These are phyloP conservation scores for Hypoxylon sp. DNA, from an alignment of 2,329 filamentous ascomycete genomes.

Conservation along the genomic window DNA sequence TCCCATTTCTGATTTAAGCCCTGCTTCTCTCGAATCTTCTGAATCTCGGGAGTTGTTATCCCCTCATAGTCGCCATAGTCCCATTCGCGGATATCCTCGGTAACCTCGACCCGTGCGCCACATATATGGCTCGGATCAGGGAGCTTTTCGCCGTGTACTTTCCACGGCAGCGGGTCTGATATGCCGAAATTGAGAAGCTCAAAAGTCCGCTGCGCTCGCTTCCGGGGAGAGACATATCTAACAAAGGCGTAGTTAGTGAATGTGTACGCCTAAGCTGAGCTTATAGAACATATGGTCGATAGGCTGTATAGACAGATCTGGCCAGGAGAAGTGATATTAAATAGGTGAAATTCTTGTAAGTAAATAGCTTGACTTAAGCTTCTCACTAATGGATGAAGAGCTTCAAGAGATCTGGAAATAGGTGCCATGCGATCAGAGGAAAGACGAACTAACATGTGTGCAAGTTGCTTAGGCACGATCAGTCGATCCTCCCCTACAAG, in stretches of 20 bases:
- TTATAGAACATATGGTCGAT: not conserved
- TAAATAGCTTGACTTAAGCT: not conserved
- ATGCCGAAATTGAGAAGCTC: constrained; percentile 86
- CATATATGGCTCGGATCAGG: constrained; percentile 63
- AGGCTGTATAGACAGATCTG: not conserved
- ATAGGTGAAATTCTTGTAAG: not conserved
- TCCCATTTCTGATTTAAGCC: constrained; percentile 78
- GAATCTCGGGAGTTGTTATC: constrained; percentile 79
- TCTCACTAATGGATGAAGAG: not conserved
- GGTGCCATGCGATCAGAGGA: not conserved
- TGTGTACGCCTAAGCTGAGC: not conserved
- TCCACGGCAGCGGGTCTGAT: constrained; percentile 80
- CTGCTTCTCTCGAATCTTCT: constrained; percentile 67
- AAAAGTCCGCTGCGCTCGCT: constrained; percentile 89
- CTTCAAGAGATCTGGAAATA: not conserved
- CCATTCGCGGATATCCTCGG: constrained; percentile 84
- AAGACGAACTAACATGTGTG: constrained; percentile 77
- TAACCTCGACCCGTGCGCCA: constrained; percentile 74
- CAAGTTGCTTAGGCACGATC: constrained; percentile 85
- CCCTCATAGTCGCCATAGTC: constrained; percentile 92
- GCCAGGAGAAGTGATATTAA: not conserved
- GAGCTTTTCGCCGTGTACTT: constrained; percentile 60
- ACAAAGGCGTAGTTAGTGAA: constrained; percentile 1
- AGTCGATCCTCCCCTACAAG: constrained; percentile 87
- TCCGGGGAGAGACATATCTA: constrained; percentile 88